A percentile compares a stretch with the other conserved stretches of the same genome.
Evolutionary conservation across 2,329 filamentous ascomycete species (phyloP).

Genomic region (Ophiostoma piceae): DNA sequence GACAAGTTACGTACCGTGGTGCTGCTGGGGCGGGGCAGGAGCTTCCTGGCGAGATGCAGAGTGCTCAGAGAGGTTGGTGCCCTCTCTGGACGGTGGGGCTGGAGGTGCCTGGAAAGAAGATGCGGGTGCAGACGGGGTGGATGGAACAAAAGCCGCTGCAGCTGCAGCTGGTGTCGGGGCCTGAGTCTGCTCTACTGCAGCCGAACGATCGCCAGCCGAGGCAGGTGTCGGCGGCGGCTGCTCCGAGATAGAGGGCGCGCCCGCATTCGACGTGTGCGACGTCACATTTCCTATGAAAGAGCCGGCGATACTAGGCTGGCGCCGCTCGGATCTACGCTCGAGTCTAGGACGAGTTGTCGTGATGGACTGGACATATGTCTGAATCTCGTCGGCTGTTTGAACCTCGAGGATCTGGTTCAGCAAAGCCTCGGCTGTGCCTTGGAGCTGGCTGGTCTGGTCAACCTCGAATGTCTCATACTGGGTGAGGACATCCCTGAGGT

Average conservation of each 20-base stretch:
- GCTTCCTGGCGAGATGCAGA: neutral
- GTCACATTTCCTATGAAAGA: conserved; percentile 29
- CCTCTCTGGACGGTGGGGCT: conserved; percentile 10
- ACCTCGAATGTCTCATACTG: conserved; percentile 90
- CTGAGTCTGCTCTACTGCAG: neutral
- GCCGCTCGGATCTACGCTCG: conserved; percentile 41
- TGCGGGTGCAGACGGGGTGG: neutral
- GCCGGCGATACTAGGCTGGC: conserved; percentile 39
- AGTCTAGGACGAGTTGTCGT: conserved; percentile 43
- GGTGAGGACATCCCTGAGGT: conserved; percentile 83
- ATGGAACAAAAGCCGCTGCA: neutral
- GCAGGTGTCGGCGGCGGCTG: neutral
- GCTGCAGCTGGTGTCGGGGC: neutral
- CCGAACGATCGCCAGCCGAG: neutral
- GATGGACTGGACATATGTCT: conserved; percentile 54
- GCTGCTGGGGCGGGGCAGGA: conserved; percentile 28
- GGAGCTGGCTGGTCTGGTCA: conserved; percentile 73
- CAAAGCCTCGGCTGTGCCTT: conserved; percentile 69
- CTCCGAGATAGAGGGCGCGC: neutral
- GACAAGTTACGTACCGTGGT: conserved; percentile 22
- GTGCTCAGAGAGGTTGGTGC: conserved; percentile 9
- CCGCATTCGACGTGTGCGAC: neutral
- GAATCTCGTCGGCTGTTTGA: conserved; percentile 81
- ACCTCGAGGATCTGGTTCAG: conserved; percentile 80
- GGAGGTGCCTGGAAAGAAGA: conserved; percentile 3